phyloP scores from a whole-genome alignment of 2,329 filamentous ascomycete species.

The Penicillium sp. region DNA sequence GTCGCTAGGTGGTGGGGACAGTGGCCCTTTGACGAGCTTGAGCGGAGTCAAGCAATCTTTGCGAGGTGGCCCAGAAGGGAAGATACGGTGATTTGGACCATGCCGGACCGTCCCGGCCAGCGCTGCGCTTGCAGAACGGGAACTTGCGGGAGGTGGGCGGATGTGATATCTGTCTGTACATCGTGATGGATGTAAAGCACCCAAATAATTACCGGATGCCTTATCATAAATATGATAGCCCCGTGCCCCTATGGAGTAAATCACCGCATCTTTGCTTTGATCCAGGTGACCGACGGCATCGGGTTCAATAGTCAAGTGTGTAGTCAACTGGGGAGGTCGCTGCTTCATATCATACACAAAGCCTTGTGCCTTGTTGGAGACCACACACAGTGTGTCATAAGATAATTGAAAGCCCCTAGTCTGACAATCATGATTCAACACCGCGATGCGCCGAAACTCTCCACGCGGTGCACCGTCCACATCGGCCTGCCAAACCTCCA shows the following conservation, averaged over 20 bases:
- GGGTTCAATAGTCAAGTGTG: conserved; percentile 39
- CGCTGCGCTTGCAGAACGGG: conserved; percentile 15
- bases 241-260: conserved; percentile 45
- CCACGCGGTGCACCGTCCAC: conserved; percentile 36
- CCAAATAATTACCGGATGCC: conserved; percentile 38
- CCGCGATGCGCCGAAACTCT: conserved; percentile 41
- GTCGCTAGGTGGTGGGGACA: conserved; percentile 20
- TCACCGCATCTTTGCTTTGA: conserved; percentile 42
- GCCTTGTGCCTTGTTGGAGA: conserved; percentile 45
- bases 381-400: conserved; percentile 47
- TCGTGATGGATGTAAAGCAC: conserved; percentile 37
- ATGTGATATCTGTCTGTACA: conserved; percentile 39
- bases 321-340: conserved; percentile 34
- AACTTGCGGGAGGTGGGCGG: conserved; percentile 22
- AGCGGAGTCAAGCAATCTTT: conserved; percentile 30
- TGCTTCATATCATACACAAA: conserved; percentile 49
- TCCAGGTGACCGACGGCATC: conserved; percentile 48
- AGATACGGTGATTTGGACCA: conserved; percentile 21
- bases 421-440: conserved; percentile 44
- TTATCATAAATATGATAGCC: conserved; percentile 49
- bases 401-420: conserved; percentile 50
- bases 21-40: conserved; percentile 26
- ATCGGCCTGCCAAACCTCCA: conserved; percentile 49
- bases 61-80: conserved; percentile 18
- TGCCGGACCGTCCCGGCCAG: conserved; percentile 21